Base-by-base conservation (phyloP, 257 asterid species). In the Jaltomata sinuosa region DNA sequence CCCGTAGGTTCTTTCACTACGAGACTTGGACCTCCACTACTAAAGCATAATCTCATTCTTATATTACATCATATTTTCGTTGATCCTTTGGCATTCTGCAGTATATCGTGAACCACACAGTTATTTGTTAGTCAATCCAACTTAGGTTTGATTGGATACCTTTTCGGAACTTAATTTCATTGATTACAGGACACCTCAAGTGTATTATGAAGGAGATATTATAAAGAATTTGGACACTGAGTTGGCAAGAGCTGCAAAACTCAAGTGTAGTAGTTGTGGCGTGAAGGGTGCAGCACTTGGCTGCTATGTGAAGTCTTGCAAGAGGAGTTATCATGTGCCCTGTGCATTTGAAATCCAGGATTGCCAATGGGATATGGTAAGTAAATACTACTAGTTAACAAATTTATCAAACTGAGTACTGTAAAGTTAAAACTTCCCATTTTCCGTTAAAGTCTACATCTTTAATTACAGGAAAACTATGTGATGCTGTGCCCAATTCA, bases 231-330 rank as follows among this genome's bases (percentile, higher is more conserved):
- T 96, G 92, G 93, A 93, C 85, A 86, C 93, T 67, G 99, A 94
- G 84, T 69, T 96, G 86, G 92, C 85, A 52, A 92, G 99, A 89
- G 93, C 99, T 88, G 93, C 97, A 29, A 96, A 94, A 90, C 99
- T 96, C 87, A 96, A 93, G 90, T 96, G 99, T 86, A 92, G 89
- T 84, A 84, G 87, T 62, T 96, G 99, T 92, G 98, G 98, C 79
- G 87, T 89, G 84, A 96, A 94, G 84, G 99, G 99, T 83, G 99
- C 99, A 38, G 97, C 91, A 81, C 98, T 96, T 86, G 99, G 99
- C 59, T 96, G 99, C 91, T 94, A 87, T 78, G 90, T 88, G 22
- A 94, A 89, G 87, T 92, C 98, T 62, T 96, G 99, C 87, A 88
- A 96, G 83, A 92, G 88, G 91, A 96, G 90, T 64, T 96, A 94